A percentile compares a stretch with the other conserved stretches of the same genome.
Evolutionary conservation across 176 grass and related monocot genomes (phyloP).

Genomic region (Chrysopogon serrulatus): DNA sequence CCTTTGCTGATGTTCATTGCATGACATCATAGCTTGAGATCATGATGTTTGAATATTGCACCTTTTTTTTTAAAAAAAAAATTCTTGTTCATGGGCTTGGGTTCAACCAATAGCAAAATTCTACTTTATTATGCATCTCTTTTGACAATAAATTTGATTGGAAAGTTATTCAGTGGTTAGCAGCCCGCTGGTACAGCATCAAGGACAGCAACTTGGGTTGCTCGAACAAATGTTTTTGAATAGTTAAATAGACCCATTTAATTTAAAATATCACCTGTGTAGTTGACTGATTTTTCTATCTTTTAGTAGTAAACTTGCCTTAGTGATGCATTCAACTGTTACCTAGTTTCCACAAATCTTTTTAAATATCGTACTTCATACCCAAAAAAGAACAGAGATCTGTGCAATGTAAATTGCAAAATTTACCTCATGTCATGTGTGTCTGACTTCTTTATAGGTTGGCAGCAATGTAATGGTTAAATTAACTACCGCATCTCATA

Average conservation of each 20-base stretch:
- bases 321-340: neutral
- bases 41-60: constrained; percentile 26
- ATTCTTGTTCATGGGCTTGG: neutral
- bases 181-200: constrained; percentile 17
- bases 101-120: constrained; percentile 19
- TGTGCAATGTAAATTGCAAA: neutral
- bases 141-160: constrained; percentile 23
- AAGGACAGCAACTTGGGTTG: constrained; percentile 32
- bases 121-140: constrained; percentile 28
- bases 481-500: neutral
- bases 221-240: constrained; percentile 1
- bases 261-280: neutral
- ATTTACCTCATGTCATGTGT: neutral
- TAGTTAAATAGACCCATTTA: neutral
- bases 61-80: neutral
- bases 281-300: neutral
- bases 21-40: constrained; percentile 44
- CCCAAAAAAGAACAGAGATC: neutral
- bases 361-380: neutral
- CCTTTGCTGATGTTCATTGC: constrained; percentile 23
- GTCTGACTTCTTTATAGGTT: neutral
- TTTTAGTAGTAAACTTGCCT: neutral
- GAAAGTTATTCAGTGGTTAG: constrained; percentile 23
- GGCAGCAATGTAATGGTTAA: neutral
- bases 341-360: neutral